phyloP scores from a whole-genome alignment of 225 moss, liverwort and hornwort species.

The Physcomitrium patens region DNA sequence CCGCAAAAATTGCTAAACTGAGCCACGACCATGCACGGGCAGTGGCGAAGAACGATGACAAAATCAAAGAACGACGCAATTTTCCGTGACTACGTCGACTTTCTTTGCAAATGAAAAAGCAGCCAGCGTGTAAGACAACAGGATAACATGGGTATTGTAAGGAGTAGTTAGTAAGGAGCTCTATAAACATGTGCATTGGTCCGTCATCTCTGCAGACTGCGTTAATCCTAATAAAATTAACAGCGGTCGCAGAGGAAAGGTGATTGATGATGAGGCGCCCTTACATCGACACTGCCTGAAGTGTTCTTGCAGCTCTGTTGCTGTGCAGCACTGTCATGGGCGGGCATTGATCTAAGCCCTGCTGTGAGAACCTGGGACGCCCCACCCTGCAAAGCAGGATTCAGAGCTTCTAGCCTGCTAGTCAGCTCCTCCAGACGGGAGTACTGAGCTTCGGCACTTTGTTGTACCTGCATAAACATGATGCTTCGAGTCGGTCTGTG shows the following conservation, averaged over 20 bases:
- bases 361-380: slow-evolving; percentile 55
- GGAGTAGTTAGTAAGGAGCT: not conserved
- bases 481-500: slow-evolving; percentile 26
- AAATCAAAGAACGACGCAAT: not conserved
- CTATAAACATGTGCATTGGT: slow-evolving; percentile 8
- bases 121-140: not conserved
- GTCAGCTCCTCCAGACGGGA: slow-evolving; percentile 88
- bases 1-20: not conserved
- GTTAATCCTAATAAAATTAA: slow-evolving; percentile 2
- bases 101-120: not conserved
- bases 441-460: slow-evolving; percentile 97
- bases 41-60: not conserved
- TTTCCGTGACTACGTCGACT: not conserved
- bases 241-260: not conserved
- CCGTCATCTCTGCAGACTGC: slow-evolving; percentile 9
- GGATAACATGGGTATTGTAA: not conserved
- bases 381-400: slow-evolving; percentile 75
- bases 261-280: slow-evolving; percentile 1
- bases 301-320: slow-evolving; percentile 49
- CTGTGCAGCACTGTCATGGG: slow-evolving; percentile 40
- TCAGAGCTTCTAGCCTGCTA: slow-evolving; percentile 86
- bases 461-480: slow-evolving; percentile 73
- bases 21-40: not conserved
- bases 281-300: slow-evolving; percentile 37
- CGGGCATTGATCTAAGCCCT: slow-evolving; percentile 39